Evolutionary conservation across 495 filamentous ascomycete genomes (phyloP).

Genomic region (Annulohypoxylon moriforme): DNA sequence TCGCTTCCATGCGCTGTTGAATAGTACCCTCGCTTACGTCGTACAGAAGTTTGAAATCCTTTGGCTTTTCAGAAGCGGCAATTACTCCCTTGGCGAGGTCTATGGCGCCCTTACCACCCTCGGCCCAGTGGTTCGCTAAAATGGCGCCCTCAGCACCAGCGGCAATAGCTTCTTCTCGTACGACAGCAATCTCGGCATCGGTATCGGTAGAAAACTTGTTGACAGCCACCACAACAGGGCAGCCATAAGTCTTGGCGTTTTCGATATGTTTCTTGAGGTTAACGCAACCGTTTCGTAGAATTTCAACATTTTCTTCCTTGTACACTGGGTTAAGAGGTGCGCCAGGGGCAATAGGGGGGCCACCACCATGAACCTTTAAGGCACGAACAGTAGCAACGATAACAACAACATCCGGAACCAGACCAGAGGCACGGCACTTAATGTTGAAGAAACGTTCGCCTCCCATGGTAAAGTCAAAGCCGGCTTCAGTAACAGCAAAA

Average conservation of each 20-base stretch:
- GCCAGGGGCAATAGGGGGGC: constrained; percentile 89
- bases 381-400: constrained; percentile 96
- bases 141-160: constrained; percentile 96
- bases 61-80: constrained; percentile 81
- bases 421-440: constrained; percentile 94
- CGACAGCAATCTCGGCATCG: constrained; percentile 86
- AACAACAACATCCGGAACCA: constrained; percentile 91
- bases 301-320: constrained; percentile 90
- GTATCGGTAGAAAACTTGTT: constrained; percentile 97
- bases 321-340: constrained; percentile 85
- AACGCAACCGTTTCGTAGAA: constrained; percentile 88
- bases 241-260: constrained; percentile 87
- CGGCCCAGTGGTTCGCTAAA: constrained; percentile 95
- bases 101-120: constrained; percentile 91
- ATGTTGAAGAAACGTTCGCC: constrained; percentile 99
- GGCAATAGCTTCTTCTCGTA: constrained; percentile 89
- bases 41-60: constrained; percentile 92
- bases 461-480: constrained; percentile 99
- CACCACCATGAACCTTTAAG: constrained; percentile 95
- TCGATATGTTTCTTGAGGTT: constrained; percentile 94
- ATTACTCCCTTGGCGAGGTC: constrained; percentile 91
- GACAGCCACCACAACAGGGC: constrained; percentile 97
- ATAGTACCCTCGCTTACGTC: constrained; percentile 76
- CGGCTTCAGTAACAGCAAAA: constrained; percentile 97
- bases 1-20: constrained; percentile 90